Evolutionary conservation across 345 rosid genomes (phyloP).

Genomic region (Camelina laxa): DNA sequence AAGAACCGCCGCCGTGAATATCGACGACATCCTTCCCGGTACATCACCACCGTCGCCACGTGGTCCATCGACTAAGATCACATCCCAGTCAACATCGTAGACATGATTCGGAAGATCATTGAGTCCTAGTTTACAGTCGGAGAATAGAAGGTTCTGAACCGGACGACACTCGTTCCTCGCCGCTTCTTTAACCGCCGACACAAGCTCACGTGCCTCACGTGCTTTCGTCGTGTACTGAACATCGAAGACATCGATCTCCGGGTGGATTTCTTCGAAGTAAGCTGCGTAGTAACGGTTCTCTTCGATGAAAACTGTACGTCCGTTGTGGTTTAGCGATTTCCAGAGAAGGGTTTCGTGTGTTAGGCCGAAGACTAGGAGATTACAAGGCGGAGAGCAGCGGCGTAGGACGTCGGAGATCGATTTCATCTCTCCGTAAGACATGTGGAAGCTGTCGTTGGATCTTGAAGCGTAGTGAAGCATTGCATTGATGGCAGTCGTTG

Average conservation of each 20-base stretch:
- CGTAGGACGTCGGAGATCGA: conserved; percentile 80
- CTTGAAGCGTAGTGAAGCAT: conserved; percentile 83
- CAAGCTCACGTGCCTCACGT: conserved; percentile 62
- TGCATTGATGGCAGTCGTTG: conserved; percentile 69
- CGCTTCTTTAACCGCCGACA: conserved; percentile 61
- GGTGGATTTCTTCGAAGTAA: conserved; percentile 83
- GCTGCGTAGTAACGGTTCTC: conserved; percentile 97
- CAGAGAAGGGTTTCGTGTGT: conserved; percentile 95
- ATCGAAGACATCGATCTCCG: conserved; percentile 88
- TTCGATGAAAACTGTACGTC: conserved; percentile 85
- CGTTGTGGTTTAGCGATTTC: conserved; percentile 88
- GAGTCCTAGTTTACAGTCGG: conserved; percentile 80
- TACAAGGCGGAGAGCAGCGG: conserved; percentile 84
- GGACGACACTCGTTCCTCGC: conserved; percentile 80
- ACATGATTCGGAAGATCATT: conserved; percentile 95
- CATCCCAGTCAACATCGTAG: conserved; percentile 95
- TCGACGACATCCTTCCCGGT: conserved; percentile 88
- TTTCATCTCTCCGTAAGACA: conserved; percentile 75
- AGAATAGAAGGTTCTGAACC: conserved; percentile 87
- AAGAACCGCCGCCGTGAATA: conserved; percentile 92
- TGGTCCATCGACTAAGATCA: conserved; percentile 93
- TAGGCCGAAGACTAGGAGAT: conserved; percentile 84
- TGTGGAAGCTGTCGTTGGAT: conserved; percentile 82
- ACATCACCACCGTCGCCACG: conserved; percentile 74
- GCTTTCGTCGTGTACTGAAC: conserved; percentile 91